Percentiles rank a stretch among this genome's conserved stretches.
These are phyloP conservation scores for Colletotrichum simmondsii DNA, from an alignment of 2,329 filamentous ascomycete genomes.

Conservation along the genomic window DNA sequence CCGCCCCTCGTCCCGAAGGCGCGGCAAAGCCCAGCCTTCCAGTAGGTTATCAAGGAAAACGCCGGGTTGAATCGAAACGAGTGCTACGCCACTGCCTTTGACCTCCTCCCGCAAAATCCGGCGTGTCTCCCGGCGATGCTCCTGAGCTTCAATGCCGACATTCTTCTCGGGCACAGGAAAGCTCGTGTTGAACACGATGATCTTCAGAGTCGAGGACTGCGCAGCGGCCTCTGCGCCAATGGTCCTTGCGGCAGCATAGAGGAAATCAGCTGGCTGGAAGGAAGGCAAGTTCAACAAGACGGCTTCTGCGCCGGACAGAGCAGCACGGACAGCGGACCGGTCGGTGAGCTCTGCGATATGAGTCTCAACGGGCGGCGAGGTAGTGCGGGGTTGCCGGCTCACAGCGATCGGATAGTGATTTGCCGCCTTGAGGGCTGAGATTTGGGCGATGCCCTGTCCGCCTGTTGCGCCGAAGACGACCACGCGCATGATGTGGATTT, in stretches of 20 bases:
- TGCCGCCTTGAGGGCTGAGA: constrained; percentile 37
- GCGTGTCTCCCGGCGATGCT: constrained; percentile 46
- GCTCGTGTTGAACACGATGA: constrained; percentile 41
- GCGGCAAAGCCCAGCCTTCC: constrained; percentile 50
- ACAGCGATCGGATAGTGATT: constrained; percentile 38
- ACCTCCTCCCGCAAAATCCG: constrained; percentile 40
- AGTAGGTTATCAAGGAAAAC: constrained; percentile 51
- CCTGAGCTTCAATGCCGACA: constrained; percentile 38
- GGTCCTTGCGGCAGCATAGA: constrained; percentile 63
- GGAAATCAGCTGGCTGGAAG: not conserved
- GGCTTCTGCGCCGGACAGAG: not conserved
- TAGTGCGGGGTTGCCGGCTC: not conserved
- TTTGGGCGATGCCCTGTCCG: constrained; percentile 41
- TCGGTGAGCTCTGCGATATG: not conserved
- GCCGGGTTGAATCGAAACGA: constrained; percentile 50
- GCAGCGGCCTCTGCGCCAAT: constrained; percentile 65
- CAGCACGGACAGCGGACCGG: not conserved
- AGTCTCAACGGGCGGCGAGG: not conserved
- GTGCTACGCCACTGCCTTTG: constrained; percentile 38
- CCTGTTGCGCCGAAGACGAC: constrained; percentile 43
- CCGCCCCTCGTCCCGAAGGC: not conserved
- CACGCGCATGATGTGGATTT: constrained; percentile 38
- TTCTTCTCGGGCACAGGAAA: constrained; percentile 40
- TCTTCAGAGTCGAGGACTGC: constrained; percentile 60
- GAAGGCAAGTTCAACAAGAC: not conserved